These are phyloP conservation scores for Henningerozyma blattae DNA, from an alignment of 805 yeast genomes.

Conservation along the genomic window DNA sequence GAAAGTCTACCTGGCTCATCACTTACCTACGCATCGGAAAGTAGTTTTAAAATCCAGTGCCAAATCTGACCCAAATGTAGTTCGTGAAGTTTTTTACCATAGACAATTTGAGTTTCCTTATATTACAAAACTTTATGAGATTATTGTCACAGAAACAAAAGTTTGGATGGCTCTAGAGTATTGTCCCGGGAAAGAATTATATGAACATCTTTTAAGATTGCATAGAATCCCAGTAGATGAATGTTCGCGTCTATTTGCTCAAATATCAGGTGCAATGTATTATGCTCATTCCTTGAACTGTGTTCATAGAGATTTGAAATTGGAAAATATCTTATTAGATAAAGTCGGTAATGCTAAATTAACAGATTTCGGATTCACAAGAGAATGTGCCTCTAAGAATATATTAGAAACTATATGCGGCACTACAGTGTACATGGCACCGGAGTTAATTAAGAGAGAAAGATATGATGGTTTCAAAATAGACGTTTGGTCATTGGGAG, in stretches of 20 bases:
- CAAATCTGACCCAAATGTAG: slow-evolving; percentile 71
- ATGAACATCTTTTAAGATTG: slow-evolving; percentile 45
- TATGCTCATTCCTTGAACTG: slow-evolving; percentile 70
- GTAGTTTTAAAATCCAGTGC: slow-evolving; percentile 78
- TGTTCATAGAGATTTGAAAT: slow-evolving; percentile 73
- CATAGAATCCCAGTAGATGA: slow-evolving; percentile 41
- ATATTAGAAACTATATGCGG: slow-evolving; percentile 82
- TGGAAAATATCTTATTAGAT: slow-evolving; percentile 65
- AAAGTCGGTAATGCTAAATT: slow-evolving; percentile 52
- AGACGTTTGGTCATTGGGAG: slow-evolving; percentile 89
- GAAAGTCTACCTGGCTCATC: slow-evolving; percentile 76
- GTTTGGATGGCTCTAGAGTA: slow-evolving; percentile 88
- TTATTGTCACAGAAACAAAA: slow-evolving; percentile 63
- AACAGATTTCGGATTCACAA: slow-evolving; percentile 89
- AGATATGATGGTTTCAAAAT: slow-evolving; percentile 70
- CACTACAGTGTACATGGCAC: slow-evolving; percentile 94
- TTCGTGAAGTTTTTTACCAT: slow-evolving; percentile 82
- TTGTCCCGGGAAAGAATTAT: slow-evolving; percentile 73
- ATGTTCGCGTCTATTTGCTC: slow-evolving; percentile 44
- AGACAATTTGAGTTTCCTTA: slow-evolving; percentile 74
- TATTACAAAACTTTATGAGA: slow-evolving; percentile 76
- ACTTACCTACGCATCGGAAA: slow-evolving; percentile 57
- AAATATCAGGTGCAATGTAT: slow-evolving; percentile 43
- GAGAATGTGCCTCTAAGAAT: slow-evolving; percentile 51
- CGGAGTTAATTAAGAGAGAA: slow-evolving; percentile 61